Evolutionary conservation across 345 rosid species (phyloP).

Genomic region (Citrus inodora): DNA sequence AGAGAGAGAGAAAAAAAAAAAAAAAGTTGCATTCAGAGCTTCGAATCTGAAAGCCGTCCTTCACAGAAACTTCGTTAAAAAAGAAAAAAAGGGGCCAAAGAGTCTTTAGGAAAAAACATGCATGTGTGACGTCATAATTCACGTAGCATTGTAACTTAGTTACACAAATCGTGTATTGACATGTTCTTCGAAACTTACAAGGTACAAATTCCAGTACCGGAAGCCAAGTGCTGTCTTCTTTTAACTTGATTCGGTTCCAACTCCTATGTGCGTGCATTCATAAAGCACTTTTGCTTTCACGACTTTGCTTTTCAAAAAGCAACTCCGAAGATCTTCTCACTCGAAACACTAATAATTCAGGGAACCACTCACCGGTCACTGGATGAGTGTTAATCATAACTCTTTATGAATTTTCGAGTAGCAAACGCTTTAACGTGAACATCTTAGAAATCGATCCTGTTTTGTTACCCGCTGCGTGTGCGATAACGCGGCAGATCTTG

Average conservation of each 20-base stretch:
- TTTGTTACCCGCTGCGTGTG: no score
- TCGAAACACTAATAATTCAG: not conserved
- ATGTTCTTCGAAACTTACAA: constrained; percentile 11
- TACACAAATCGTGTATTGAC: no score
- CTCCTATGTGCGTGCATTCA: not conserved
- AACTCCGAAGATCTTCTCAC: not conserved
- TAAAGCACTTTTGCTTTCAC: not conserved
- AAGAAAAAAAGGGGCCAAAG: not conserved
- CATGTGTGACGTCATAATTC: not conserved
- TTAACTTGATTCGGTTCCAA: not conserved
- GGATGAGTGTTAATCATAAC: no score
- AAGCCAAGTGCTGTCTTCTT: constrained; percentile 9
- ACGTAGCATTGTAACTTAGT: not conserved
- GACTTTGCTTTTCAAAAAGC: not conserved
- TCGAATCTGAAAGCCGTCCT: constrained; percentile 8
- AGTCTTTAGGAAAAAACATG: not conserved
- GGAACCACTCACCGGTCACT: no score
- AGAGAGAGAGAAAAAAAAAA: not conserved
- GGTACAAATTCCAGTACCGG: constrained; percentile 4
- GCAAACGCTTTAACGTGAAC: no score
- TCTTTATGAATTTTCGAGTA: no score
- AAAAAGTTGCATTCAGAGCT: constrained; percentile 5
- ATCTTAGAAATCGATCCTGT: no score
- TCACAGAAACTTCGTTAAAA: constrained; percentile 25
- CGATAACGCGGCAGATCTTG: no score